A percentile compares a stretch with the other conserved stretches of the same genome.
phyloP scores from a whole-genome alignment of 2,329 filamentous ascomycete genomes.

The Colletotrichum melonis region DNA sequence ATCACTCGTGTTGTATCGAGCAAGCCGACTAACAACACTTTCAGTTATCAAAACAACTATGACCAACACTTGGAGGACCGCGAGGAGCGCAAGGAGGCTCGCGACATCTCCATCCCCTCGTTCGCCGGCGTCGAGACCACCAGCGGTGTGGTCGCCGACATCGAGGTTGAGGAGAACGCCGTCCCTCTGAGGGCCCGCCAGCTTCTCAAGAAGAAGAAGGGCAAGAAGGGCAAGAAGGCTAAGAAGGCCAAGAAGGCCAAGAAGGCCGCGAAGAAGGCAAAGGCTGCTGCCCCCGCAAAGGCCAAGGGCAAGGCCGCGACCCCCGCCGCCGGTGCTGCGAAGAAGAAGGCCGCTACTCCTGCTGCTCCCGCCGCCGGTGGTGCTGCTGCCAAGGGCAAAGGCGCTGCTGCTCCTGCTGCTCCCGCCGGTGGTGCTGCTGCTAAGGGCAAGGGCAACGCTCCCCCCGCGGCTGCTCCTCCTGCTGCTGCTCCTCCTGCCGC shows the following conservation, averaged over 20 bases:
- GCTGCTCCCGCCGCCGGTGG: neutral
- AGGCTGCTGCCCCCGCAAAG: constrained; percentile 14
- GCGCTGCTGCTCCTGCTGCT: neutral
- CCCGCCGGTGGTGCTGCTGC: constrained; percentile 5
- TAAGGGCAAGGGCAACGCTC: constrained; percentile 22
- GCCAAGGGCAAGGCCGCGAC: constrained; percentile 9
- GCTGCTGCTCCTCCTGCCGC: neutral
- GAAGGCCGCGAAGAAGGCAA: constrained; percentile 27
- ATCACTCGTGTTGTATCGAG: too few species aligned
- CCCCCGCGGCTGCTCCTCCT: constrained; percentile 2
- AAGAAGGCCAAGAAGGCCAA: constrained; percentile 17
- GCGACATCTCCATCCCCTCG: constrained; percentile 26
- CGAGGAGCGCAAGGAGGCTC: constrained; percentile 24
- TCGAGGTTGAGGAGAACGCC: constrained; percentile 15
- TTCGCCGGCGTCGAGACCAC: constrained; percentile 30
- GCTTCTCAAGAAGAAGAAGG: constrained; percentile 30
- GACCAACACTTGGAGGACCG: constrained; percentile 26
- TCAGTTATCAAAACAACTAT: constrained; percentile 12
- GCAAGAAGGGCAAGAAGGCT: constrained; percentile 24
- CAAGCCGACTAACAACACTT: too few species aligned
- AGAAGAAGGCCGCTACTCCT: neutral
- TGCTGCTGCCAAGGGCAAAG: constrained; percentile 17
- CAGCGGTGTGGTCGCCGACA: constrained; percentile 22
- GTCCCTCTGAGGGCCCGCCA: constrained; percentile 26
- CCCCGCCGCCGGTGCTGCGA: constrained; percentile 2